Conservation (phyloP, 2,329 filamentous ascomycete genomes). For the Lecanicillium sp. region DNA sequence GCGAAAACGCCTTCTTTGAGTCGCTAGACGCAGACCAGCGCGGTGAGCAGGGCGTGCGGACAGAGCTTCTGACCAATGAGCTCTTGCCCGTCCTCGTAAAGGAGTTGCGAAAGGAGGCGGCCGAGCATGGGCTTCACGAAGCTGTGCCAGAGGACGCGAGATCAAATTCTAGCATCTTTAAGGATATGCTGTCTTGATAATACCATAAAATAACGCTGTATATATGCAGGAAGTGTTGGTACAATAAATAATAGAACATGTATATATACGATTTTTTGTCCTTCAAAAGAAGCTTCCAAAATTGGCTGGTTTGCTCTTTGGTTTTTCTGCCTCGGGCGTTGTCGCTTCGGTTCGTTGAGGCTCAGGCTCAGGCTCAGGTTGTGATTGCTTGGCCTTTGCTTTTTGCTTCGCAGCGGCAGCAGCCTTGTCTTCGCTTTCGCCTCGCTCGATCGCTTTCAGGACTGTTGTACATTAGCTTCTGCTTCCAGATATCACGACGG, state of each 20-base stretch:
- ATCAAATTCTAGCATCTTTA: conserved; percentile 35
- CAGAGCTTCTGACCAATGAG: conserved; percentile 49
- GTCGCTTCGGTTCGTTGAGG: conserved; percentile 10
- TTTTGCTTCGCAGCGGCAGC: conserved; percentile 23
- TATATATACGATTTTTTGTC: conserved; percentile 6
- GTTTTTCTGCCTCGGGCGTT: conserved; percentile 13
- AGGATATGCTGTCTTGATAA: conserved; percentile 55
- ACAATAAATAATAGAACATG: conserved; percentile 9
- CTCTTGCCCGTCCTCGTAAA: conserved; percentile 50
- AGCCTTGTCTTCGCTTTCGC: conserved; percentile 39
- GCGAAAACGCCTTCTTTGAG: conserved; percentile 64
- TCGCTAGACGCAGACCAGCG: conserved; percentile 42
- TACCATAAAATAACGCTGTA: conserved; percentile 30
- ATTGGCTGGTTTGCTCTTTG: conserved; percentile 15
- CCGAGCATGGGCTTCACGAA: background rate
- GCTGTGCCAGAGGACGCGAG: background rate
- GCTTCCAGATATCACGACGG: background rate
- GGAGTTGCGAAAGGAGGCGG: conserved; percentile 30
- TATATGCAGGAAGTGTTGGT: conserved; percentile 2
- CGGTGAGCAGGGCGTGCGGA: conserved; percentile 45
- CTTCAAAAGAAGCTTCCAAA: conserved; percentile 44
- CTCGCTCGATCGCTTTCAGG: conserved; percentile 56
- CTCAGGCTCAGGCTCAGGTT: conserved; percentile 4
- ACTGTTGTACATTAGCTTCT: conserved; percentile 33
- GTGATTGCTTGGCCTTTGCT: conserved; percentile 11